phyloP scores from a whole-genome alignment of 2,329 filamentous ascomycete genomes.

The Diatrype stigma region DNA sequence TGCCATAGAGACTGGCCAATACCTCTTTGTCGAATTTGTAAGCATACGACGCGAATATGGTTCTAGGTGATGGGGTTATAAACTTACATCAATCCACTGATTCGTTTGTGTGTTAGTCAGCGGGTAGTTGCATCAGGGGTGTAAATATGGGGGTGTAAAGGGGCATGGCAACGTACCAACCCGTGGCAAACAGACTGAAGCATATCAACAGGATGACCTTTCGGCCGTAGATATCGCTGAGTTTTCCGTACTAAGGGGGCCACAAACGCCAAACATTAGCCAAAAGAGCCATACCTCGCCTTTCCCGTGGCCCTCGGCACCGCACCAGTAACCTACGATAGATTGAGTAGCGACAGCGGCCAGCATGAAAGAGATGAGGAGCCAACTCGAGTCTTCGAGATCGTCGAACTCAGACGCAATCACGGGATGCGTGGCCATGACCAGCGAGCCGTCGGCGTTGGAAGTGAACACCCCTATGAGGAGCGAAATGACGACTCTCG shows the following conservation, averaged over 20 bases:
- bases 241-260: conserved; percentile 42
- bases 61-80: too few species aligned
- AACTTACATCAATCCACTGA: too few species aligned
- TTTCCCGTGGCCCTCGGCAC: too few species aligned
- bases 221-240: conserved; percentile 55
- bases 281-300: too few species aligned
- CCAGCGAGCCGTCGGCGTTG: conserved; percentile 59
- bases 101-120: too few species aligned
- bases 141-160: too few species aligned
- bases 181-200: conserved; percentile 46
- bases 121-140: too few species aligned
- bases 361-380: conserved; percentile 49
- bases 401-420: conserved; percentile 59
- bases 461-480: conserved; percentile 53
- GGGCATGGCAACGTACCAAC: conserved; percentile 45
- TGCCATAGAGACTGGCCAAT: conserved; percentile 41
- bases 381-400: conserved; percentile 53
- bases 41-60: neutral
- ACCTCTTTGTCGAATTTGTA: conserved; percentile 28
- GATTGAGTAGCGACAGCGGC: conserved; percentile 49
- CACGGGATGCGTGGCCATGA: conserved; percentile 61
- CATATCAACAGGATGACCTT: conserved; percentile 44
- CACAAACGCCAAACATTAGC: too few species aligned
- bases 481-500: conserved; percentile 14
- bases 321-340: conserved; percentile 34